These are phyloP conservation scores for Davidsoniella australis DNA, from an alignment of 2,329 filamentous ascomycete genomes.

Conservation along the genomic window DNA sequence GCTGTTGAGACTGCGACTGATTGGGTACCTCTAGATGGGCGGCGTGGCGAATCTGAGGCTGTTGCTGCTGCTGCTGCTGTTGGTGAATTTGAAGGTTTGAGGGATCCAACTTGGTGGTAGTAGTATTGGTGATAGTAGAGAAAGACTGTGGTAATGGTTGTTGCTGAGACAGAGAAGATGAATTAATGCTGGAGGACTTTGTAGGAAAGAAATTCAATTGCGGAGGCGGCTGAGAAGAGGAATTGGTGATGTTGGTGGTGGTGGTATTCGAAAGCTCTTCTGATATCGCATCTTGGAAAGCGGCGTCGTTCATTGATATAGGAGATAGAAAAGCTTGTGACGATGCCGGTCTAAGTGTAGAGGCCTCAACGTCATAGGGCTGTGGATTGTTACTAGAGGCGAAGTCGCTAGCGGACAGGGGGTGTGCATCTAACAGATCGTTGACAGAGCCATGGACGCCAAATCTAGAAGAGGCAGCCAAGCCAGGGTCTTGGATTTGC, in stretches of 20 bases:
- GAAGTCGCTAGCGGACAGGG: slow-evolving; percentile 2
- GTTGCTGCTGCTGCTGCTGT: background rate
- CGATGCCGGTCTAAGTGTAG: slow-evolving; percentile 1
- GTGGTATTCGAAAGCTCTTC: background rate
- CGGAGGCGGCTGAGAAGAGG: slow-evolving; percentile 4
- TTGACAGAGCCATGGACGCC: slow-evolving; percentile 1
- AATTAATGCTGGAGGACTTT: background rate
- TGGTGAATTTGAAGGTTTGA: background rate
- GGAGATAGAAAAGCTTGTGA: slow-evolving; percentile 8
- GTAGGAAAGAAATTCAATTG: slow-evolving; percentile 3
- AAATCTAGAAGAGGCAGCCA: no score
- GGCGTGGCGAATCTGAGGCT: background rate
- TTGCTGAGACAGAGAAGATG: background rate
- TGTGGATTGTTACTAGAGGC: background rate
- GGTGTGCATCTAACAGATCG: background rate
- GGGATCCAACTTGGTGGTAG: slow-evolving; percentile 5
- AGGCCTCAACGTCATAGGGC: slow-evolving; percentile 11
- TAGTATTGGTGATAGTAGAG: background rate
- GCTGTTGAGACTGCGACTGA: slow-evolving; percentile 1
- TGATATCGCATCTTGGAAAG: slow-evolving; percentile 1
- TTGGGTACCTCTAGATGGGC: slow-evolving; percentile 3
- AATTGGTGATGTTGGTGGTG: background rate
- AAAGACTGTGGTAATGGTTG: background rate
- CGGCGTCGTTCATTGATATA: slow-evolving; percentile 11
- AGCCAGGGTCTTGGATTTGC: background rate